phyloP scores from a whole-genome alignment of 768 basidiomycete species.

The Mycena maculata region DNA sequence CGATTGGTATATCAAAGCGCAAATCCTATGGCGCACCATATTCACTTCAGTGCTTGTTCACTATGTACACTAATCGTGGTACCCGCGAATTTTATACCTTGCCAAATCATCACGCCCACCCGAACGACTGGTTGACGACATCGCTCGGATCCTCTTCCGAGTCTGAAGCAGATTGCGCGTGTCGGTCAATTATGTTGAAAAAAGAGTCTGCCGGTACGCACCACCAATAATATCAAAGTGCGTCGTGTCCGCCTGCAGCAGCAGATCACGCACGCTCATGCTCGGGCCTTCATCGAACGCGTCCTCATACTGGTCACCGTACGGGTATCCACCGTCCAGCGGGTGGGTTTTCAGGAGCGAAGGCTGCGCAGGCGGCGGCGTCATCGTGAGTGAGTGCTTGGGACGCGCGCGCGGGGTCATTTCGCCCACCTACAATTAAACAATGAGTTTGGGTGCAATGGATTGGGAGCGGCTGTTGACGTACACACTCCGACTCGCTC shows the following conservation, averaged over 20 bases:
- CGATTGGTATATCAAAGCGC: too few species aligned
- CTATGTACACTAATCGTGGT: too few species aligned
- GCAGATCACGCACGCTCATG: constrained; percentile 61
- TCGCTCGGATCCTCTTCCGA: constrained; percentile 12
- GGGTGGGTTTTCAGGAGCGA: not conserved
- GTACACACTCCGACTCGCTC: not conserved
- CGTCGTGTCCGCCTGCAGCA: constrained; percentile 53
- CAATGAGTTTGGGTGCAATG: not conserved
- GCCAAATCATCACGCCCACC: constrained; percentile 12
- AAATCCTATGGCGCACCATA: too few species aligned
- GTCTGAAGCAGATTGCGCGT: not conserved
- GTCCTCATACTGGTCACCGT: constrained; percentile 40
- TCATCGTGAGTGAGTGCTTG: constrained; percentile 34
- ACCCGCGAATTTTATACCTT: too few species aligned
- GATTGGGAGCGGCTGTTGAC: not conserved
- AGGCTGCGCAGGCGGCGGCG: not conserved
- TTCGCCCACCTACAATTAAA: not conserved
- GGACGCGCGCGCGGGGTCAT: constrained; percentile 12
- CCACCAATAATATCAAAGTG: constrained; percentile 54
- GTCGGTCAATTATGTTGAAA: too few species aligned
- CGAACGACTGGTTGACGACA: constrained; percentile 13
- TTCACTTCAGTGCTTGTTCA: too few species aligned
- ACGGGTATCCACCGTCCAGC: not conserved
- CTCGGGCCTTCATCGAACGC: constrained; percentile 52
- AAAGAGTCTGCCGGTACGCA: not conserved